Evolutionary conservation across 2,329 filamentous ascomycete genomes (phyloP).

Genomic region (Botrytis squamosa): DNA sequence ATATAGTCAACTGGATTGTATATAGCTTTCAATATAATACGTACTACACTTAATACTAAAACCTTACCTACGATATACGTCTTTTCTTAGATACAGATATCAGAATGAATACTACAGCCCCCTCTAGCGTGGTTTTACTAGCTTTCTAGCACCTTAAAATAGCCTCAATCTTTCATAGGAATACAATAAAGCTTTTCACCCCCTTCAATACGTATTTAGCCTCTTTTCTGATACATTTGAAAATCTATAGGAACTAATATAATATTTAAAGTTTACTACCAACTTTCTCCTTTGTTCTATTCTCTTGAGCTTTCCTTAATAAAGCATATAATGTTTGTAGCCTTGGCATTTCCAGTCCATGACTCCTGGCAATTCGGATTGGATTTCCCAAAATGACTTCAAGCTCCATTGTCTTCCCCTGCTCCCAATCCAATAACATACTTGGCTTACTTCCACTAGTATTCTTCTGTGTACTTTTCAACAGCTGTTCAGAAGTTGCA

Average conservation of each 20-base stretch:
- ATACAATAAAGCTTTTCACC: too few species aligned
- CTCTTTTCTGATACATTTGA: too few species aligned
- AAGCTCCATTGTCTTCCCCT: slow-evolving; percentile 52
- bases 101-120: too few species aligned
- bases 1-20: too few species aligned
- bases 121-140: too few species aligned
- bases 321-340: slow-evolving; percentile 55
- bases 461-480: slow-evolving; percentile 63
- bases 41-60: too few species aligned
- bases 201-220: too few species aligned
- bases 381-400: slow-evolving; percentile 58
- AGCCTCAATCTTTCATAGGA: too few species aligned
- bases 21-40: too few species aligned
- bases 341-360: slow-evolving; percentile 53
- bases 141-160: too few species aligned
- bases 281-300: slow-evolving; percentile 26
- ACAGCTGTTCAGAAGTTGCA: slow-evolving; percentile 61
- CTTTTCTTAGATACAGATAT: too few species aligned
- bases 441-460: slow-evolving; percentile 55
- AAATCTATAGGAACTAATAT: not conserved
- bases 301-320: slow-evolving; percentile 52
- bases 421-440: slow-evolving; percentile 56
- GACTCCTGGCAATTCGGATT: slow-evolving; percentile 50
- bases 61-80: too few species aligned
- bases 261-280: slow-evolving; percentile 27